Conservation (phyloP, 768 basidiomycete genomes). For the Clitopilus passeckerianus region DNA sequence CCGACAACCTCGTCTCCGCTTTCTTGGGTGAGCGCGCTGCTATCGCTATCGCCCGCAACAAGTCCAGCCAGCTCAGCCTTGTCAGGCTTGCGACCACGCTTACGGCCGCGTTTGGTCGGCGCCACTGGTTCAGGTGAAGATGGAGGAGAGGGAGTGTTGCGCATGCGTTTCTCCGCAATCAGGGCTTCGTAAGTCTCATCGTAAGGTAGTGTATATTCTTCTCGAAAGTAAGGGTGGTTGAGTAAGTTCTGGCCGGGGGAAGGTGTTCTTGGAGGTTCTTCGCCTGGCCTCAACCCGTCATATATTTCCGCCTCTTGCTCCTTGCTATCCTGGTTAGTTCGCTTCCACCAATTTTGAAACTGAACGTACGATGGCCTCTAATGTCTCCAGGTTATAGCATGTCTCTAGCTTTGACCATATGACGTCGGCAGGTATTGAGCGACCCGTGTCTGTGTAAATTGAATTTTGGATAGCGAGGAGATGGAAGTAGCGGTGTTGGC, state of each 20-base stretch:
- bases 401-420: slow-evolving; percentile 72
- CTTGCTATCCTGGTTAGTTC: slow-evolving; percentile 7
- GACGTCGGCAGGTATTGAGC: slow-evolving; percentile 49
- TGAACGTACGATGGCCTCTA: slow-evolving; percentile 63
- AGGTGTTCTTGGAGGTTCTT: slow-evolving; percentile 50
- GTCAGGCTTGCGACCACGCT: slow-evolving; percentile 34
- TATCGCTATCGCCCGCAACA: slow-evolving; percentile 81
- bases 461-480: slow-evolving; percentile 67
- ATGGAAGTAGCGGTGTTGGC: slow-evolving; percentile 81
- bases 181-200: slow-evolving; percentile 59
- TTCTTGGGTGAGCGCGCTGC: slow-evolving; percentile 78
- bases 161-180: slow-evolving; percentile 58
- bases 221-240: slow-evolving; percentile 67
- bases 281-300: slow-evolving; percentile 19
- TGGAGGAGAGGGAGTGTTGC: slow-evolving; percentile 58
- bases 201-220: slow-evolving; percentile 59
- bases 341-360: background rate
- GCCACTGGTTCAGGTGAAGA: slow-evolving; percentile 42
- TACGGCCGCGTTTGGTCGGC: slow-evolving; percentile 20
- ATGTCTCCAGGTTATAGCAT: slow-evolving; percentile 70
- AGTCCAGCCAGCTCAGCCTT: slow-evolving; percentile 66
- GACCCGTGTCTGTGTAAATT: slow-evolving; percentile 69
- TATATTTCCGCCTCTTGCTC: slow-evolving; percentile 39
- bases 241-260: slow-evolving; percentile 66
- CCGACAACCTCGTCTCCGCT: slow-evolving; percentile 70